Evolutionary conservation across 78 protist species (phyloP), one percentile per base, ranked within the genome.

Genomic region (Speleostelium caveatum): DNA sequence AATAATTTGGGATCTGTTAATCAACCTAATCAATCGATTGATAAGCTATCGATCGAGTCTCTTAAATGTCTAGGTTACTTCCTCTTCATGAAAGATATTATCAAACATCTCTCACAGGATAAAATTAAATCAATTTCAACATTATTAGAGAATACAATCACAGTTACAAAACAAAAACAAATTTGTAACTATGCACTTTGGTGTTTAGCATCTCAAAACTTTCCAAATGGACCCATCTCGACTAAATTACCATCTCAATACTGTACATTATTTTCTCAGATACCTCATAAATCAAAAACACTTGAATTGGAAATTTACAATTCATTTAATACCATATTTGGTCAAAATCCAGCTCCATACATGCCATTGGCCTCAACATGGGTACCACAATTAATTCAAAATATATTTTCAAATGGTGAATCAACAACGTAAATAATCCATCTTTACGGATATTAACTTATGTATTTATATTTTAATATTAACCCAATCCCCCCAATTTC

Each of bases 171-270:
- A 36, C 67, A 71, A 24, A 83, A 83, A 53, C 67, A 83, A 42
- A 60, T 83, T 16, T 67, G 77, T 22, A 83, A 83, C 2, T 83
- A 69, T 69, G 91, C 91, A 22, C 32, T 83, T 59, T 83, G 91
- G 91, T 83, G 91, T 60, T 69, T 83, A 22, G 56, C 91, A 8
- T 59, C 73, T 0, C 91, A 83, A 59, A 55, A 32, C 14, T 69
- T 83, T 30, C 91, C 78, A 51, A 83, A 83, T 51, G 91, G 91
- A 21, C 91, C 91, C 36, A 69, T 71, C 17, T 49, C 49, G 5
- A n/a, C 51, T 8, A 83, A 67, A 30, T 42, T 83, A 41, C 72
- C 79, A 17, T 12, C 35, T 7, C 59, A 71, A 1, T 83, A 33
- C 33, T 42, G 59, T 12, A 32, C 28, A 5, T 30, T 83, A 28